phyloP scores from a whole-genome alignment of 305 asterid species.

The Fraxinus floribunda region DNA sequence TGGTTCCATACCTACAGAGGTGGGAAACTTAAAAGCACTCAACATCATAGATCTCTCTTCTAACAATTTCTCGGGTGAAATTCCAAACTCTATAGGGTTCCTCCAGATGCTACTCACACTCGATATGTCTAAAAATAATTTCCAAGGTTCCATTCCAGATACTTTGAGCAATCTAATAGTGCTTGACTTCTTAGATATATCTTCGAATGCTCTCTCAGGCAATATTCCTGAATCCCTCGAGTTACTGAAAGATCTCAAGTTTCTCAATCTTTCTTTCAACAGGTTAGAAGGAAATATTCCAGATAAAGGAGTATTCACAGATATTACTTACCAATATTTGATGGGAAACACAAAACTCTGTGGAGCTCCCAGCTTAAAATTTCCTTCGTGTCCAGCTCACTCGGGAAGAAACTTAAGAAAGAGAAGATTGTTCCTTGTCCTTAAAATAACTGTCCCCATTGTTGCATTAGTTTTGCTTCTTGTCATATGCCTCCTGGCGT shows the following conservation, averaged over 20 bases:
- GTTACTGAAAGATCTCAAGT: conserved; percentile 26
- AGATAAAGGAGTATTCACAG: conserved; percentile 25
- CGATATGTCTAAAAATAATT: conserved; percentile 27
- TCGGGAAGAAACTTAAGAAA: not conserved
- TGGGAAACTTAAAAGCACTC: conserved; percentile 28
- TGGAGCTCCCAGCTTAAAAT: conserved; percentile 30
- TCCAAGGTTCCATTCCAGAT: conserved; percentile 30
- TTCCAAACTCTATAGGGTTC: conserved; percentile 30
- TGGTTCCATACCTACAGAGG: conserved; percentile 29
- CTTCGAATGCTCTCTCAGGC: conserved; percentile 33
- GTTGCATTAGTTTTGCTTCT: conserved; percentile 19
- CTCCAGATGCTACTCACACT: conserved; percentile 30
- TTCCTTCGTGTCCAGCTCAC: conserved; percentile 27
- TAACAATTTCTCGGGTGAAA: conserved; percentile 31
- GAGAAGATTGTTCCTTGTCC: conserved; percentile 21
- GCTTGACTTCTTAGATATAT: conserved; percentile 25
- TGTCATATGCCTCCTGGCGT: conserved; percentile 9
- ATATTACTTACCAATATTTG: conserved; percentile 20
- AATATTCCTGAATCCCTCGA: conserved; percentile 35
- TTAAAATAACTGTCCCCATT: conserved; percentile 30
- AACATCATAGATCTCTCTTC: conserved; percentile 34
- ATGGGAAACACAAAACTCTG: conserved; percentile 34
- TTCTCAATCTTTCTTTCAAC: conserved; percentile 39
- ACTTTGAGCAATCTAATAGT: conserved; percentile 26
- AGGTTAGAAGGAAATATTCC: conserved; percentile 34